Conservation (phyloP, 495 filamentous ascomycete genomes). For the Neurospora hispaniola region DNA sequence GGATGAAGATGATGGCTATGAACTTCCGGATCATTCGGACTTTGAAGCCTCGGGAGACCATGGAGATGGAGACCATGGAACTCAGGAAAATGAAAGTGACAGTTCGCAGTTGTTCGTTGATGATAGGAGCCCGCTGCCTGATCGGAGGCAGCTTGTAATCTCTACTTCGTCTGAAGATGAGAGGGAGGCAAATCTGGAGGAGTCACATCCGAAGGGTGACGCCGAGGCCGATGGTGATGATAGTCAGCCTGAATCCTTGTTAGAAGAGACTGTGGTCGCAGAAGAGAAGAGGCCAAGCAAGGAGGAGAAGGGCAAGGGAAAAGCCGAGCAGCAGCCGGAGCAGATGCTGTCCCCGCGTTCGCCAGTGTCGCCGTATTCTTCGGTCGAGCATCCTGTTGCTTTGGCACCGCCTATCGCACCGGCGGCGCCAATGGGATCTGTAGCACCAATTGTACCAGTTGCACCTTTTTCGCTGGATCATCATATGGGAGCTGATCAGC, state of each 20-base stretch:
- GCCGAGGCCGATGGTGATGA: not conserved
- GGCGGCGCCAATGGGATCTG: not conserved
- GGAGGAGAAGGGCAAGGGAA: not conserved
- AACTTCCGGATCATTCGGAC: not conserved
- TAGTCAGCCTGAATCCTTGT: not conserved
- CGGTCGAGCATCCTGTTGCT: not conserved
- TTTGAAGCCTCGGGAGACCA: not conserved
- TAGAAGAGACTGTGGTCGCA: not conserved
- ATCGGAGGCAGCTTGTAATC: not conserved
- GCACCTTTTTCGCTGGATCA: not conserved
- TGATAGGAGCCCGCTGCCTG: not conserved
- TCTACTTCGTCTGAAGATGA: not conserved
- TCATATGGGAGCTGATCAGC: not conserved
- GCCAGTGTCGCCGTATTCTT: not conserved
- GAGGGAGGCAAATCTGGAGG: not conserved
- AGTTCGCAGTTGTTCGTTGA: not conserved
- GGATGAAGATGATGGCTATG: not conserved
- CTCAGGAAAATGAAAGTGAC: not conserved
- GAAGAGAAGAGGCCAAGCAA: not conserved
- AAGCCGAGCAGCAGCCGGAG: not conserved
- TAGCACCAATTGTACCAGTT: not conserved
- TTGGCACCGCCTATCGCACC: not conserved
- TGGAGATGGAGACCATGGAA: not conserved
- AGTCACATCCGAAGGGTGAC: not conserved
- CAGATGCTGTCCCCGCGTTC: not conserved